Percentiles rank a stretch among this genome's conserved stretches.
Evolutionary conservation across 2,329 filamentous ascomycete species (phyloP).

Genomic region (Verticillium klebahnii): DNA sequence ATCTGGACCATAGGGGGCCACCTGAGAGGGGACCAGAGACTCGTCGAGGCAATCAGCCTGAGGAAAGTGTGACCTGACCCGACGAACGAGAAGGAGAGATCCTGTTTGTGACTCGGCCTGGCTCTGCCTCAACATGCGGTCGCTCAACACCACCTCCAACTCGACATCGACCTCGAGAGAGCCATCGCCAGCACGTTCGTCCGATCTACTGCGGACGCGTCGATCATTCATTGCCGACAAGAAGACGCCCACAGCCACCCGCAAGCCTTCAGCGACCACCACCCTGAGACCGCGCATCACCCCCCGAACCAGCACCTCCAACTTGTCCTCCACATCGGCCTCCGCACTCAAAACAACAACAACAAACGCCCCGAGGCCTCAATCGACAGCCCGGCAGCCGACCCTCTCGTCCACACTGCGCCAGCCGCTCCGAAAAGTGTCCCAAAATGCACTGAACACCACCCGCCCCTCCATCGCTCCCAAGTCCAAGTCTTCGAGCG

Average conservation of each 20-base stretch:
- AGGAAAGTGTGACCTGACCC: not conserved
- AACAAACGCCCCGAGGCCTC: conserved; percentile 4
- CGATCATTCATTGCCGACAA: not conserved
- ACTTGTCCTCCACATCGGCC: conserved; percentile 1
- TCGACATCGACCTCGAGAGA: conserved; percentile 1
- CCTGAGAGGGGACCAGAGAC: not conserved
- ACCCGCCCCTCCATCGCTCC: conserved; percentile 3
- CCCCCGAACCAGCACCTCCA: not conserved
- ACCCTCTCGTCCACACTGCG: conserved; percentile 11
- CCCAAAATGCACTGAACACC: conserved; percentile 15
- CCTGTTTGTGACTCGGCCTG: not conserved
- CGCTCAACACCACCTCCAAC: conserved; percentile 3
- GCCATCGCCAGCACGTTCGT: not conserved
- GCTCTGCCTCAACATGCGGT: conserved; percentile 1
- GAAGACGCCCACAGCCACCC: not conserved
- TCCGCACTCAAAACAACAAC: conserved; percentile 5
- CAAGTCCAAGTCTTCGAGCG: not conserved
- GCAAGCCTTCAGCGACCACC: not conserved
- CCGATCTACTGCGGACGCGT: conserved; percentile 1
- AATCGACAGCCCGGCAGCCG: conserved; percentile 6
- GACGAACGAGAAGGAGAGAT: not conserved
- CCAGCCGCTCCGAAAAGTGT: conserved; percentile 8
- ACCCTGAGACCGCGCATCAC: not conserved
- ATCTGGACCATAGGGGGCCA: not conserved
- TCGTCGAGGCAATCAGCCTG: not conserved